A percentile compares a stretch with the other conserved stretches of the same genome.
phyloP scores from a whole-genome alignment of 805 yeast genomes.

The Starmera dryadoides region DNA sequence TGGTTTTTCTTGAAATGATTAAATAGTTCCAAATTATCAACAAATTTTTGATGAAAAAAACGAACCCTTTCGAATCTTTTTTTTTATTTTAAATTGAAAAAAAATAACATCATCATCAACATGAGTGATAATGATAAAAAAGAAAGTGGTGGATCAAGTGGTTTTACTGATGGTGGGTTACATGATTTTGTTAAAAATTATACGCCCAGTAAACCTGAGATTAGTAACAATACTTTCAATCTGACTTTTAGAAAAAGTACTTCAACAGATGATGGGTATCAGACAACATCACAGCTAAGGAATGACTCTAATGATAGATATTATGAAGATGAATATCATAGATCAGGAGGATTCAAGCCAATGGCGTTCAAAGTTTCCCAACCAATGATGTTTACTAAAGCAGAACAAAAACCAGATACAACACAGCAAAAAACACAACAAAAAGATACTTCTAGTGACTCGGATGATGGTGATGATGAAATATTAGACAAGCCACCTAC shows the following conservation, averaged over 20 bases:
- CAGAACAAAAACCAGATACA: background rate
- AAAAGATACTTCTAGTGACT: background rate
- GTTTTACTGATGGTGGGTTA: background rate
- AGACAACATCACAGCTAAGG: constrained; percentile 9
- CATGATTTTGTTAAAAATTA: background rate
- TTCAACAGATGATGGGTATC: too few relatives aligned
- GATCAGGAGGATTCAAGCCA: constrained; percentile 1
- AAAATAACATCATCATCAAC: constrained; percentile 8
- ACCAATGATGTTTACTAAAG: constrained; percentile 9
- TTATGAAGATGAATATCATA: constrained; percentile 4
- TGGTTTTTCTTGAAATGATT: too few relatives aligned
- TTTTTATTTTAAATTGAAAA: too few relatives aligned
- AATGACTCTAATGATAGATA: constrained; percentile 10
- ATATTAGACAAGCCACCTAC: constrained; percentile 8
- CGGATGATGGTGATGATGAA: constrained; percentile 17
- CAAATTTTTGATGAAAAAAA: too few relatives aligned
- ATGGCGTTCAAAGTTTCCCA: constrained; percentile 1
- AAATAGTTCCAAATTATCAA: too few relatives aligned
- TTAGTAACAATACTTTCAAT: too few relatives aligned
- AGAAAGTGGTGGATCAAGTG: constrained; percentile 12
- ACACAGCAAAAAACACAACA: background rate
- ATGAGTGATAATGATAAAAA: constrained; percentile 11
- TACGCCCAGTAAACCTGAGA: too few relatives aligned
- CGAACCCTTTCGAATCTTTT: too few relatives aligned
- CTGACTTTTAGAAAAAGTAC: too few relatives aligned